A percentile compares a stretch with the other conserved stretches of the same genome.
Conservation (phyloP, 2,329 filamentous ascomycete genomes). For the Aspergillus costaricaensis region DNA sequence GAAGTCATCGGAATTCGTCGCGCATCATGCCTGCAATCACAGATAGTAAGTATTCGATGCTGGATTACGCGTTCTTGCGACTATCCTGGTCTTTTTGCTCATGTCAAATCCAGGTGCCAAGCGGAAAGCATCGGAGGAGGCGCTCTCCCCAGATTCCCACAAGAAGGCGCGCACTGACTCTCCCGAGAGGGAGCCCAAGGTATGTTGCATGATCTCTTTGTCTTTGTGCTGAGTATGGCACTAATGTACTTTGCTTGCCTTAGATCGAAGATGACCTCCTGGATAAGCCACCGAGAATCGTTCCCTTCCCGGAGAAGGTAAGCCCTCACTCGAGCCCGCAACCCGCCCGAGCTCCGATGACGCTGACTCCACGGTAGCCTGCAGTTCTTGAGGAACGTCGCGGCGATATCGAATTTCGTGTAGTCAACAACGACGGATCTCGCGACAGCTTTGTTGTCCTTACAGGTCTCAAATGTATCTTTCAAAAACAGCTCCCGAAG, state of each 20-base stretch:
- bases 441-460: constrained; percentile 90
- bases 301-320: constrained; percentile 89
- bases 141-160: constrained; percentile 44
- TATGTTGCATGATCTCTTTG: constrained; percentile 14
- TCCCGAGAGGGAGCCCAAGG: constrained; percentile 40
- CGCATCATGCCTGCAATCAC: constrained; percentile 29
- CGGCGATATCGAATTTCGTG: constrained; percentile 93
- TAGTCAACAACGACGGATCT: constrained; percentile 93
- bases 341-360: neutral
- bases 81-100: constrained; percentile 10
- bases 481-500: constrained; percentile 96
- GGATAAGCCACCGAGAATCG: constrained; percentile 60
- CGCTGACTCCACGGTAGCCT: constrained; percentile 55
- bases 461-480: constrained; percentile 94
- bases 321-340: constrained; percentile 17
- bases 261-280: constrained; percentile 42
- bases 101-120: constrained; percentile 37
- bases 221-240: neutral
- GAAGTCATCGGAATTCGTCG: constrained; percentile 1
- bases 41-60: constrained; percentile 34
- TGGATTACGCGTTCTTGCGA: neutral
- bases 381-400: constrained; percentile 91
- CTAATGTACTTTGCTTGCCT: neutral
- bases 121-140: constrained; percentile 54
- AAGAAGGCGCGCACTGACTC: constrained; percentile 55